Evolutionary conservation across 2,329 filamentous ascomycete genomes (phyloP).

Genomic region (Curvularia spicifera): DNA sequence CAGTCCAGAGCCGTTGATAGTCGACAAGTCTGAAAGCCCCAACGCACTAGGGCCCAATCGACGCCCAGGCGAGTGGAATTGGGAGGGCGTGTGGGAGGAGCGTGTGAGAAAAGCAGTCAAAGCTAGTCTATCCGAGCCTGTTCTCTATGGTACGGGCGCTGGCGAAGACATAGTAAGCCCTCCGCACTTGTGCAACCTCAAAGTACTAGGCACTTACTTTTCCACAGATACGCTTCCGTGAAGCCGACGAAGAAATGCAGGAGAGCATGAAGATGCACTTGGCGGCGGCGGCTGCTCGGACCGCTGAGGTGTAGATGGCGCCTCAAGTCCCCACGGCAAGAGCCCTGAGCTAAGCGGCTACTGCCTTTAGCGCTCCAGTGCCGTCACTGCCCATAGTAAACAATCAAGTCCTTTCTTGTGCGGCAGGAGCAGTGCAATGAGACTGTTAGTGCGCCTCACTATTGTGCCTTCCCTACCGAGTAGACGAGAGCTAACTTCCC

Average conservation of each 20-base stretch:
- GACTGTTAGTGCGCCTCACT: constrained; percentile 7
- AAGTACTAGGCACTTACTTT: not conserved
- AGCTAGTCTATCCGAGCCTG: constrained; percentile 76
- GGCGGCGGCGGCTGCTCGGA: constrained; percentile 26
- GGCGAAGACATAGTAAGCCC: constrained; percentile 72
- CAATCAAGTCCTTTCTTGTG: not conserved
- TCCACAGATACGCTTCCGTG: constrained; percentile 49
- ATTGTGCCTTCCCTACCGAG: constrained; percentile 8
- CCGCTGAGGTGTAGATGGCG: constrained; percentile 23
- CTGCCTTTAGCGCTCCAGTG: not conserved
- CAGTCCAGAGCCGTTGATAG: constrained; percentile 33
- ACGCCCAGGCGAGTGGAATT: constrained; percentile 88
- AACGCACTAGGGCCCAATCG: constrained; percentile 57
- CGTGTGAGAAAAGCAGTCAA: constrained; percentile 81
- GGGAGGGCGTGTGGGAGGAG: constrained; percentile 96
- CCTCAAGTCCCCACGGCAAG: not conserved
- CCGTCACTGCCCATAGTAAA: not conserved
- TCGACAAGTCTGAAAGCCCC: constrained; percentile 25
- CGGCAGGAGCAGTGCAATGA: constrained; percentile 2
- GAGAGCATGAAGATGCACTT: constrained; percentile 43
- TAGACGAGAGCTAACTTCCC: not conserved
- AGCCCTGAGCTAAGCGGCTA: not conserved
- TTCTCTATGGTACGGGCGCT: constrained; percentile 72
- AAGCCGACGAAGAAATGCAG: constrained; percentile 43
- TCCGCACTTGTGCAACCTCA: not conserved